Percentiles rank a stretch among this genome's conserved stretches.
Evolutionary conservation across 208 protist species (phyloP).

Genomic region (Herpetomonas samuelpessoai): DNA sequence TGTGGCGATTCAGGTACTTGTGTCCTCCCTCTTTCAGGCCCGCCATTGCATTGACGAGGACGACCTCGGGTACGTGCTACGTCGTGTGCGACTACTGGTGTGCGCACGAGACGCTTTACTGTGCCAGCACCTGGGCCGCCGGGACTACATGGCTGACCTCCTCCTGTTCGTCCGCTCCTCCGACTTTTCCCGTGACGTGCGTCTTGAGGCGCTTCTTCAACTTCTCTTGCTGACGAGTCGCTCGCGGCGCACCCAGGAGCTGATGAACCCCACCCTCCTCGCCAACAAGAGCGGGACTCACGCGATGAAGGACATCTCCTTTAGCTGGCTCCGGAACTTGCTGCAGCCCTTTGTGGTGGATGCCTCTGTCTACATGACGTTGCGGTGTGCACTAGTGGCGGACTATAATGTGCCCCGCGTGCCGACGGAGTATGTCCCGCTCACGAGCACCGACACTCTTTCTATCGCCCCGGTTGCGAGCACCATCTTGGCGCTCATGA

Average conservation of each 20-base stretch:
- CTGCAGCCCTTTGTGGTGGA: constrained; percentile 30
- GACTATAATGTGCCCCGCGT: constrained; percentile 43
- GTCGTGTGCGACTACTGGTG: constrained; percentile 53
- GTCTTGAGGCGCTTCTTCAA: constrained; percentile 64
- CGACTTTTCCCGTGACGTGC: constrained; percentile 19
- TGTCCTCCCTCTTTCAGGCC: constrained; percentile 33
- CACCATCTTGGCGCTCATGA: constrained; percentile 59
- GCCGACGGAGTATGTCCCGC: constrained; percentile 24
- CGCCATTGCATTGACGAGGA: constrained; percentile 10
- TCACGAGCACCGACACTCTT: constrained; percentile 35
- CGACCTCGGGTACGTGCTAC: constrained; percentile 26
- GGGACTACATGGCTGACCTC: constrained; percentile 48
- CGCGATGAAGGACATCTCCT: constrained; percentile 53
- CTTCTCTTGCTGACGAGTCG: constrained; percentile 61
- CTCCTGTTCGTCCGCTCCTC: constrained; percentile 55
- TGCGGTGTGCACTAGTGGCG: constrained; percentile 67
- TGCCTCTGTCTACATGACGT: constrained; percentile 45
- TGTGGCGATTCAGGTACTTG: constrained; percentile 33
- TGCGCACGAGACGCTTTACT: constrained; percentile 36
- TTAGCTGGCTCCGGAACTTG: constrained; percentile 66
- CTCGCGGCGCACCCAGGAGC: constrained; percentile 70
- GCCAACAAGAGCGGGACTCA: constrained; percentile 53
- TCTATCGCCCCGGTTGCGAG: constrained; percentile 47
- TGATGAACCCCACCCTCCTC: constrained; percentile 68
- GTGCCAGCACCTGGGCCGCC: constrained; percentile 53